Evolutionary conservation across 2,329 filamentous ascomycete genomes (phyloP).

Genomic region (Trichoderma koningiopsis): DNA sequence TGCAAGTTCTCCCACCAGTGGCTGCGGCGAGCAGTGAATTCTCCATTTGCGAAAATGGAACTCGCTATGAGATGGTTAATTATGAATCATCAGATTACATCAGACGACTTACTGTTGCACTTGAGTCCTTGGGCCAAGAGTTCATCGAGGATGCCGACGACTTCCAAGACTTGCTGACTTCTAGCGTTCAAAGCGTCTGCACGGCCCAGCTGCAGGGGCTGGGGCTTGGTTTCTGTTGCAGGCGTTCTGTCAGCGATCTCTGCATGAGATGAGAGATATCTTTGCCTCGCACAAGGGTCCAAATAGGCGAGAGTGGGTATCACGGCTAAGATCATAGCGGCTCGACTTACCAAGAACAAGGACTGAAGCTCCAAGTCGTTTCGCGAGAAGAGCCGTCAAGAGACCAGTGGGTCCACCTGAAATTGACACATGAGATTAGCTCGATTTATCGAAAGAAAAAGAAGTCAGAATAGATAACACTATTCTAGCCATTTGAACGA

Average conservation of each 20-base stretch:
- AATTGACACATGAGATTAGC: conserved; percentile 41
- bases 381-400: conserved; percentile 42
- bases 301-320: too few relatives aligned
- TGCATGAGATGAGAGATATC: too few relatives aligned
- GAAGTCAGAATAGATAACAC: too few relatives aligned
- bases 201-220: conserved; percentile 45
- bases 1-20: conserved; percentile 52
- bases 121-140: conserved; percentile 47
- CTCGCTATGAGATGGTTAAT: conserved; percentile 41
- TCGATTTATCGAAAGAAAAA: too few relatives aligned
- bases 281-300: not conserved
- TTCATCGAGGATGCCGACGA: conserved; percentile 47
- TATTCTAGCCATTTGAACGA: conserved; percentile 32
- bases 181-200: conserved; percentile 53
- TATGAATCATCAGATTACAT: not conserved
- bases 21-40: conserved; percentile 51
- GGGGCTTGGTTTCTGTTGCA: conserved; percentile 42
- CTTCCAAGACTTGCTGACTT: conserved; percentile 51
- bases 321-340: too few relatives aligned
- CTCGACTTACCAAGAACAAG: conserved; percentile 41
- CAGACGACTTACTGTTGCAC: conserved; percentile 48
- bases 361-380: conserved; percentile 45
- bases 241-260: too few relatives aligned
- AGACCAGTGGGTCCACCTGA: conserved; percentile 41
- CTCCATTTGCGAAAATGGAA: conserved; percentile 49